Evolutionary conservation across 2,329 filamentous ascomycete species (phyloP).

Genomic region (Aspergillus phoenicis): DNA sequence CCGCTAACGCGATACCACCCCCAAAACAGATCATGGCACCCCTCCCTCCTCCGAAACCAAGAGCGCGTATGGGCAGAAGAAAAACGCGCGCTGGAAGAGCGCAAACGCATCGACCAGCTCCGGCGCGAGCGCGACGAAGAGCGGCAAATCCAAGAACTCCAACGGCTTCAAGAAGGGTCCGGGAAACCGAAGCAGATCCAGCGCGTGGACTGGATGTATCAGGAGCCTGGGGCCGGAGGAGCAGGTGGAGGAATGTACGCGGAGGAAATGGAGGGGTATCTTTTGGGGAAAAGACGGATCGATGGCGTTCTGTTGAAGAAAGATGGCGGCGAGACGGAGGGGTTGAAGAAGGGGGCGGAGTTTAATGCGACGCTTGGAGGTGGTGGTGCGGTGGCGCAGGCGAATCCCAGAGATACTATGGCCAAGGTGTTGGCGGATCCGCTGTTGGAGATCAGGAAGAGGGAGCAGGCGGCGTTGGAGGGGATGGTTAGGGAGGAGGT

Average conservation of each 20-base stretch:
- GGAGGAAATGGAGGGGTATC: constrained; percentile 91
- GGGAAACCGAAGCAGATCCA: constrained; percentile 79
- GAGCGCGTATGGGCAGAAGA: constrained; percentile 88
- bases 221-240: constrained; percentile 71
- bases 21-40: constrained; percentile 75
- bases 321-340: constrained; percentile 72
- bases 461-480: constrained; percentile 81
- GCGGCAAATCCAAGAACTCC: constrained; percentile 85
- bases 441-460: constrained; percentile 86
- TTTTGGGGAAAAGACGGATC: constrained; percentile 89
- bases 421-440: constrained; percentile 89
- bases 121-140: constrained; percentile 94
- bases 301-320: constrained; percentile 73
- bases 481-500: constrained; percentile 50
- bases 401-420: constrained; percentile 78
- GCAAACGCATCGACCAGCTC: constrained; percentile 89
- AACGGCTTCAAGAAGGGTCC: constrained; percentile 83
- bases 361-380: constrained; percentile 10
- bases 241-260: constrained; percentile 62
- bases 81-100: constrained; percentile 87
- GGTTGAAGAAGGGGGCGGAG: constrained; percentile 70
- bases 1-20: background rate
- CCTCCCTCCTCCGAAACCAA: constrained; percentile 86
- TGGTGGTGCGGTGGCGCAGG: constrained; percentile 31
- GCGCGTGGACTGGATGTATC: constrained; percentile 98